These are phyloP conservation scores for Cucumis melo DNA, from an alignment of 306 rosid species.

Conservation along the genomic window DNA sequence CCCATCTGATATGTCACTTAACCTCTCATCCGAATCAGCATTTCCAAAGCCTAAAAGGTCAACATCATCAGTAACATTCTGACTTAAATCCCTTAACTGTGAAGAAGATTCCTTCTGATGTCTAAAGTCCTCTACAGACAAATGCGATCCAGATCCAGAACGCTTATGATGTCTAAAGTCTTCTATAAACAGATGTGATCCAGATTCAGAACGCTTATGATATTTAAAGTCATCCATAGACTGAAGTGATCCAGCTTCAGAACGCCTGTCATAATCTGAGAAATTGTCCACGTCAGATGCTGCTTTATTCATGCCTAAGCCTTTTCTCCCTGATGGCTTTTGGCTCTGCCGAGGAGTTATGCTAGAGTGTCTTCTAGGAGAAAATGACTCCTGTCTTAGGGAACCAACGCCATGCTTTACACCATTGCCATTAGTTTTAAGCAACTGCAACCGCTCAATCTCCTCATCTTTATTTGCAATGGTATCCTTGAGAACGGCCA, in stretches of 20 bases:
- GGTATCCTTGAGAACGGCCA: conserved; percentile 61
- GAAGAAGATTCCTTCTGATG: conserved; percentile 31
- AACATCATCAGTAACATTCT: conserved; percentile 47
- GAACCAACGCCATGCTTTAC: conserved; percentile 29
- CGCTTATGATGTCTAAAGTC: conserved; percentile 41
- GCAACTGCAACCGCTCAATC: conserved; percentile 55
- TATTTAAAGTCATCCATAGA: conserved; percentile 59
- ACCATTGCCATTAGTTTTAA: conserved; percentile 45
- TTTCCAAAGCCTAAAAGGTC: conserved; percentile 83
- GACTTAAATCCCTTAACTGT: conserved; percentile 21
- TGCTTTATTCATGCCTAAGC: conserved; percentile 26
- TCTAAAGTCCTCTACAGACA: conserved; percentile 53
- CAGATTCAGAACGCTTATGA: conserved; percentile 14
- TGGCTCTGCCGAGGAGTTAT: conserved; percentile 34
- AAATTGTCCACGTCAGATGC: conserved; percentile 58
- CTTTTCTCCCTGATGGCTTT: conserved; percentile 30
- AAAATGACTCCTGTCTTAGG: conserved; percentile 36
- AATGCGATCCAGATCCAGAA: conserved; percentile 39
- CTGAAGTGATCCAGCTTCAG: conserved; percentile 73
- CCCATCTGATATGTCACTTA: conserved; percentile 98
- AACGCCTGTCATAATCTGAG: conserved; percentile 71
- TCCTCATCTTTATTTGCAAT: conserved; percentile 69
- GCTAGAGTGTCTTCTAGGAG: conserved; percentile 57
- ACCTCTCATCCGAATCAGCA: conserved; percentile 86
- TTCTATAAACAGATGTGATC: conserved; percentile 59